Evolutionary conservation across 345 rosid species (phyloP), one percentile per base, ranked within the genome.

Genomic region (Brassica nigra): DNA sequence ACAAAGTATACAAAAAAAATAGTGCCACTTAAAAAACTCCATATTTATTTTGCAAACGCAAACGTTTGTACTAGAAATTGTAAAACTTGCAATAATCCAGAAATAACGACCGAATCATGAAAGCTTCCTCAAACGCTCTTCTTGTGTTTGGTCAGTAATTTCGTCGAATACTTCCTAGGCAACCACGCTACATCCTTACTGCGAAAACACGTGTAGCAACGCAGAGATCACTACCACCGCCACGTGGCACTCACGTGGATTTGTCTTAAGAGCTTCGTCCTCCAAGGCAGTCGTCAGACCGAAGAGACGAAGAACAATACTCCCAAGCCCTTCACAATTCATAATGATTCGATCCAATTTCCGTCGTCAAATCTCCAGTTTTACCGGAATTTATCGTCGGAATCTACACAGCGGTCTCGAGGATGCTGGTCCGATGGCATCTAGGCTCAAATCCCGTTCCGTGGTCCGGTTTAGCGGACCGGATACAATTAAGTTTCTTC

Each of bases 391-490:
- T 4, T 70, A 0, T 58, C 70, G 34, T 70, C 80, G 83, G 70
- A 23, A 33, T 0, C 6, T 81, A 57, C 80, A 81, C 18, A 81
- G 83, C 7, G 80, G 75, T 66, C 80, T 86, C 72, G 74, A 73
- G 54, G 77, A 79, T 71, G 82, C 78, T 67, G 89, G 87, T 27
- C 83, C 91, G 0, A 70, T 93, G 76, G 88, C 89, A 44, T 90
- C 93, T 59, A 84, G 55, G 62, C 83, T 95, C 2, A 86, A 85
- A 74, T 86, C 96, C 28, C 86, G 98, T 68, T 89, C 97, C 29
- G 95, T 91, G 4, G 70, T 95, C 85, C 91, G 97, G 79, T 95
- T 91, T 84, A 70, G 86, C 66, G 98, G 98, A 30, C 91, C 97
- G 7, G 99, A 93, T 83, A 91, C 97, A 68, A 71, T 90, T 76